Base-by-base conservation (phyloP, 306 rosid species). In the Dryas alaskensis region DNA sequence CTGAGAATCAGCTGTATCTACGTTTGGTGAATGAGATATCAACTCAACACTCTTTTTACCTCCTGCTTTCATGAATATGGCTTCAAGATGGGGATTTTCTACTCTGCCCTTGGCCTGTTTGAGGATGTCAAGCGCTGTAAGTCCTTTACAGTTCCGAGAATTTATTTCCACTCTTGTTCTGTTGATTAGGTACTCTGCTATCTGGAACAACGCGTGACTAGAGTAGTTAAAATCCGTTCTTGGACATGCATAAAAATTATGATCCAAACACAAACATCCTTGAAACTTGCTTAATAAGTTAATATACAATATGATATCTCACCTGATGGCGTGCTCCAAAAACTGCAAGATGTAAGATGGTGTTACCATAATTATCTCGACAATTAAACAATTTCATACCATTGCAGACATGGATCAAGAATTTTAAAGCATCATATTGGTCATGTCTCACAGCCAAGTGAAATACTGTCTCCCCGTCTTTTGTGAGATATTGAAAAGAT, bases 401-500 rank as follows among this genome's bases (percentile, higher is more conserved):
- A 58, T 87, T 87, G 65, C 78, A 73, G 65, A 81, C 72, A 4
- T 63, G 75, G 40, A 79, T 66, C 84, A 92, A 73, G 81, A 69
- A 83, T 11, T 74, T 60, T 42, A 92, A 72, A 25, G 90, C 93
- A 63, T 83, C 88, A 37, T 73, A 76, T 14, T 67, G 84, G 13
- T 90, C 96, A 4, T 77, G 77, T 71, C 84, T 88, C 57, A 86
- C 93, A 16, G 89, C 90, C 63, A 92, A 65, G 79, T 92, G 97
- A 76, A 89, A 83, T 3, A 85, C 69, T 3, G 96, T 86, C 81
- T 92, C 96, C 57, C 87, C 88, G 57, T 86, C 96, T 73, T 58
- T 75, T 13, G 97, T 87, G 40, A 37, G 70, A 22, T 60, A 68
- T 22, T 80, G 72, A 69, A 89, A 85, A 40, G 96, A 82, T 4